phyloP scores from a whole-genome alignment of 2,329 filamentous ascomycete genomes.

The Colletotrichum tropicale region DNA sequence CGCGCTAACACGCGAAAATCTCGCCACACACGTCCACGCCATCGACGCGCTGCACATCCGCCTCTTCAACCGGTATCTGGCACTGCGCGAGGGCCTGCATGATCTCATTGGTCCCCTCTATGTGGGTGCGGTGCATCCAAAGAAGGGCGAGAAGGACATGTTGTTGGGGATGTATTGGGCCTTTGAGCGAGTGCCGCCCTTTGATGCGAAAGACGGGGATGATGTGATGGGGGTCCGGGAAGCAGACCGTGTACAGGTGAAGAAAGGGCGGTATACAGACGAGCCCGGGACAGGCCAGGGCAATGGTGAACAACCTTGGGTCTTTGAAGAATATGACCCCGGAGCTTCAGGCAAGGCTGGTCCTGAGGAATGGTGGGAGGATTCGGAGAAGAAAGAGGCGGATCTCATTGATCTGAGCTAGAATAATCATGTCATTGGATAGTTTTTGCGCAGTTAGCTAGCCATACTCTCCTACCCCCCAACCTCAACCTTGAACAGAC shows the following conservation, averaged over 20 bases:
- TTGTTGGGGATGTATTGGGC: background rate
- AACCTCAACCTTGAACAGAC: background rate
- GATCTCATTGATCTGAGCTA: background rate
- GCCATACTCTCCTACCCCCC: background rate
- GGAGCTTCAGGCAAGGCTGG: background rate
- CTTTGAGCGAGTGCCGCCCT: background rate
- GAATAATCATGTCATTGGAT: too few relatives aligned
- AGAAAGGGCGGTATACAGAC: accelerated
- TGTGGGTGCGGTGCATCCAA: background rate
- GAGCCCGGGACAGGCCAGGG: accelerated
- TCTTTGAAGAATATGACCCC: background rate
- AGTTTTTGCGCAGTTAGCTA: too few relatives aligned
- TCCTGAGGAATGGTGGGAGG: background rate
- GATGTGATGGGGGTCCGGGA: accelerated
- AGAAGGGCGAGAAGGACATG: background rate
- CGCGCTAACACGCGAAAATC: background rate
- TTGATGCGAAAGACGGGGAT: background rate
- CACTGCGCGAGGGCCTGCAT: background rate
- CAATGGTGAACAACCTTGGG: background rate
- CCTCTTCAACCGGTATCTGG: background rate
- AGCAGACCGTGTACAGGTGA: background rate
- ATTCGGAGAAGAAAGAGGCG: accelerated
- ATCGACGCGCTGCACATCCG: background rate
- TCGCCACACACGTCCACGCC: background rate
- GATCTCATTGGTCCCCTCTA: background rate